A percentile compares a stretch with the other conserved stretches of the same genome.
Evolutionary conservation across 1,284 basidiomycete species (phyloP).

Genomic region (Apiotrichum veenhuisii): DNA sequence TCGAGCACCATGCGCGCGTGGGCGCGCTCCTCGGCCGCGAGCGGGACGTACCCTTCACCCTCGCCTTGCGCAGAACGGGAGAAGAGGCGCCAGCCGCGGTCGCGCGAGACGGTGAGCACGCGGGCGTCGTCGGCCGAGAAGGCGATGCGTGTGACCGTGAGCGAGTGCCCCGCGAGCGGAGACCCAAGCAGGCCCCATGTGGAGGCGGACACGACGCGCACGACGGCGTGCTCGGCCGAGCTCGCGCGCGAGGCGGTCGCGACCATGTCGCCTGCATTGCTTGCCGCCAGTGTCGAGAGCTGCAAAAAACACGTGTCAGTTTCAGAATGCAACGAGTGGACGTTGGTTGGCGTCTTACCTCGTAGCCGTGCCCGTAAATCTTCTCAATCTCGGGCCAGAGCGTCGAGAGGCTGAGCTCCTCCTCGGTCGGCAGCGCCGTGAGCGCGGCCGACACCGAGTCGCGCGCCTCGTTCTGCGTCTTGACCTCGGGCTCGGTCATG

Average conservation of each 20-base stretch:
- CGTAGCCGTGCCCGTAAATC: constrained; percentile 96
- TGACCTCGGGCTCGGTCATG: constrained; percentile 25
- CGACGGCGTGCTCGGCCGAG: constrained; percentile 78
- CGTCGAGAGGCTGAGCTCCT: constrained; percentile 70
- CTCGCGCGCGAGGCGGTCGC: constrained; percentile 91
- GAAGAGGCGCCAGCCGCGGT: constrained; percentile 89
- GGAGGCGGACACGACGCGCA: constrained; percentile 73
- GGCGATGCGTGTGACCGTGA: constrained; percentile 84
- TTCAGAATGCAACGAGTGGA: background rate
- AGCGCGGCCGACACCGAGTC: constrained; percentile 47
- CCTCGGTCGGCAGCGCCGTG: constrained; percentile 54
- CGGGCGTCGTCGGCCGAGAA: constrained; percentile 79
- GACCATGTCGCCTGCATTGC: constrained; percentile 65
- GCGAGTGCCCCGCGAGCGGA: constrained; percentile 61
- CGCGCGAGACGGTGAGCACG: constrained; percentile 81
- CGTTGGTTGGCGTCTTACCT: constrained; percentile 59
- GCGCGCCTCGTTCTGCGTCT: constrained; percentile 36
- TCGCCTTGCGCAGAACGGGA: constrained; percentile 35
- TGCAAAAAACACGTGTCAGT: constrained; percentile 41
- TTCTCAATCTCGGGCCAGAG: constrained; percentile 98
- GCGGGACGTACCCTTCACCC: constrained; percentile 55
- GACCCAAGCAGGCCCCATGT: constrained; percentile 63
- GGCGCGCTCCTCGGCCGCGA: constrained; percentile 68
- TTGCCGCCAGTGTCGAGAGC: constrained; percentile 73
- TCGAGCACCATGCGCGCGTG: constrained; percentile 96